Conservation (phyloP, 768 basidiomycete genomes). For the Boletus rex-veris region DNA sequence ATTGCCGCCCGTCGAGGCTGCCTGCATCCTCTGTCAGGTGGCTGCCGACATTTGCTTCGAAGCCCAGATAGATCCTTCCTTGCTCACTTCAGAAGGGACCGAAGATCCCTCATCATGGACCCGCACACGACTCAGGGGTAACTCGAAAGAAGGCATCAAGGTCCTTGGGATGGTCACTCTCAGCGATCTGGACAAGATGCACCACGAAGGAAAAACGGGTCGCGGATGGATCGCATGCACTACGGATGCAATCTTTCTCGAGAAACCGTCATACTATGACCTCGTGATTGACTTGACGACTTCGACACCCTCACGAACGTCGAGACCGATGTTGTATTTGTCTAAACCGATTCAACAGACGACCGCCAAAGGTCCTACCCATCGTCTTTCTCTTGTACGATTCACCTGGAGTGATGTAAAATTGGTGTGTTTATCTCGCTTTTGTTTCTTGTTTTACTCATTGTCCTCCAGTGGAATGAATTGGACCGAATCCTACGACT, state of each 20-base stretch:
- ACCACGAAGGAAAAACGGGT: conserved; percentile 53
- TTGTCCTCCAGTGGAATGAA: conserved; percentile 62
- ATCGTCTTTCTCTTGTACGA: conserved; percentile 58
- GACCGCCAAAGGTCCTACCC: conserved; percentile 39
- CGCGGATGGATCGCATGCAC: conserved; percentile 86
- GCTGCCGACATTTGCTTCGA: conserved; percentile 66
- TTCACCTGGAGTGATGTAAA: conserved; percentile 86
- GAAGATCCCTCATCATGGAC: conserved; percentile 31
- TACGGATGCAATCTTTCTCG: conserved; percentile 81
- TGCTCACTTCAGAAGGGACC: conserved; percentile 19
- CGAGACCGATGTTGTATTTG: conserved; percentile 64
- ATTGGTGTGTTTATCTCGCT: conserved; percentile 42
- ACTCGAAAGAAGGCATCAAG: conserved; percentile 50
- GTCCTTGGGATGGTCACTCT: conserved; percentile 82
- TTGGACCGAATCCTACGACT: conserved; percentile 65
- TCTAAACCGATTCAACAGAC: conserved; percentile 46
- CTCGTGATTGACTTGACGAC: conserved; percentile 78
- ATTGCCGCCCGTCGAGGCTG: conserved; percentile 72
- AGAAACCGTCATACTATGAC: conserved; percentile 77
- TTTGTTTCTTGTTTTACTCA: background rate
- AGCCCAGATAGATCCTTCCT: conserved; percentile 30
- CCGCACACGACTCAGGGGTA: conserved; percentile 34
- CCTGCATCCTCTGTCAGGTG: conserved; percentile 63
- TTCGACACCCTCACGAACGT: conserved; percentile 53
- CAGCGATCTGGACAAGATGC: conserved; percentile 62